phyloP scores from a whole-genome alignment of 345 rosid genomes.

The Hypericum androsaemum region DNA sequence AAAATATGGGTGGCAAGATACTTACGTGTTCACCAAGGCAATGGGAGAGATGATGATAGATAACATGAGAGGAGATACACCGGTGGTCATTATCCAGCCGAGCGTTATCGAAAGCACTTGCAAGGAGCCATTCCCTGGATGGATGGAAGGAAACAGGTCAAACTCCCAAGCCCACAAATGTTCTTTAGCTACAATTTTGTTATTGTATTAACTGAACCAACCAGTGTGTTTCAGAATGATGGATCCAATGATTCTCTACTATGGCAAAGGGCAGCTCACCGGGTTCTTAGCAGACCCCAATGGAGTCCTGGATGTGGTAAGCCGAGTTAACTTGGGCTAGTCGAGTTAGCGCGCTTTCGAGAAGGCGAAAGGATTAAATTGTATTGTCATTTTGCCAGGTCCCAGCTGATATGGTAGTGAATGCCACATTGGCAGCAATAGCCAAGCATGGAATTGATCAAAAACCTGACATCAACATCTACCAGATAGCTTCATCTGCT shows the following conservation, averaged over 20 bases:
- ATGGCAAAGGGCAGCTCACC: slow-evolving; percentile 88
- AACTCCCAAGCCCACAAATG: too few species aligned
- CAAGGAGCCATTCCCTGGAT: slow-evolving; percentile 17
- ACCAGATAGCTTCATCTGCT: slow-evolving; percentile 83
- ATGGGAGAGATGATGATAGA: slow-evolving; percentile 16
- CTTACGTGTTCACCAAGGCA: slow-evolving; percentile 18
- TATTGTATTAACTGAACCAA: too few species aligned
- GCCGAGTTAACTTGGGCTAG: too few species aligned
- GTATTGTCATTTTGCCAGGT: slow-evolving; percentile 43
- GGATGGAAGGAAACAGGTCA: slow-evolving; percentile 17
- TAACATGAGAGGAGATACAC: slow-evolving; percentile 6
- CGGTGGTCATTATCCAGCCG: slow-evolving; percentile 13
- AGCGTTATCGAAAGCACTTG: slow-evolving; percentile 12
- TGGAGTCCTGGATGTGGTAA: slow-evolving; percentile 88
- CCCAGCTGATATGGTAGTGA: slow-evolving; percentile 75
- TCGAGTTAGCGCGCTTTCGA: too few species aligned
- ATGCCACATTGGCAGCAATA: slow-evolving; percentile 84
- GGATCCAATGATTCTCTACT: slow-evolving; percentile 59
- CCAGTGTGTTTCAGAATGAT: slow-evolving; percentile 42
- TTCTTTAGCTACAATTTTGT: too few species aligned
- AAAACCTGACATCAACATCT: slow-evolving; percentile 59
- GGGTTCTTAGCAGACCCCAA: slow-evolving; percentile 81
- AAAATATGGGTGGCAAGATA: slow-evolving; percentile 18
- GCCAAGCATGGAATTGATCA: slow-evolving; percentile 53
- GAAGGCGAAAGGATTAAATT: too few species aligned